These are phyloP conservation scores for Pseudogymnoascus verrucosus DNA, from an alignment of 2,329 filamentous ascomycete genomes.

Conservation along the genomic window DNA sequence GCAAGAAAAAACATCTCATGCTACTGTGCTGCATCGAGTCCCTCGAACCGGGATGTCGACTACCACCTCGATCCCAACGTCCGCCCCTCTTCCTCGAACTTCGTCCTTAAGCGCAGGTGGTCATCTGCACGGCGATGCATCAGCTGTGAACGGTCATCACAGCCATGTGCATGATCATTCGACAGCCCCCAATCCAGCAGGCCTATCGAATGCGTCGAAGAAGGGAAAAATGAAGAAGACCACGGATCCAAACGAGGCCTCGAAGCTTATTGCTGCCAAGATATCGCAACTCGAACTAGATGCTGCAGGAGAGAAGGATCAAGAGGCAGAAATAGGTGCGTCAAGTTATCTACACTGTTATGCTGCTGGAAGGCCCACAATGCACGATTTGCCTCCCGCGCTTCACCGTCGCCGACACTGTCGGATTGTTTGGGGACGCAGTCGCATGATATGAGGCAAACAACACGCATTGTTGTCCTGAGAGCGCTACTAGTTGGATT, in stretches of 20 bases:
- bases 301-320: constrained; percentile 86
- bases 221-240: constrained; percentile 81
- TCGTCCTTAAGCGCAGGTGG: constrained; percentile 22
- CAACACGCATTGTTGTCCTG: neutral
- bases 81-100: constrained; percentile 26
- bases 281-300: constrained; percentile 94
- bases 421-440: neutral
- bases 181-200: constrained; percentile 36
- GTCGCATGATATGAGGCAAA: neutral
- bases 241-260: constrained; percentile 78
- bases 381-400: neutral
- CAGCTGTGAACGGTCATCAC: constrained; percentile 27
- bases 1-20: constrained; percentile 5
- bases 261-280: constrained; percentile 83
- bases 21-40: neutral
- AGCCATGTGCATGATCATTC: constrained; percentile 34
- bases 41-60: constrained; percentile 25
- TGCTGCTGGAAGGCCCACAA: neutral
- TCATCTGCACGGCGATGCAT: constrained; percentile 22
- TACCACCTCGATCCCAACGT: constrained; percentile 31
- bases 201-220: constrained; percentile 51
- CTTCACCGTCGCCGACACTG: neutral
- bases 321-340: constrained; percentile 91
- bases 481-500: too few relatives aligned
- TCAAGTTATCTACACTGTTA: constrained; percentile 22